Conservation (phyloP, 23 red algal genomes). For the Gracilaria vermiculophylla region DNA sequence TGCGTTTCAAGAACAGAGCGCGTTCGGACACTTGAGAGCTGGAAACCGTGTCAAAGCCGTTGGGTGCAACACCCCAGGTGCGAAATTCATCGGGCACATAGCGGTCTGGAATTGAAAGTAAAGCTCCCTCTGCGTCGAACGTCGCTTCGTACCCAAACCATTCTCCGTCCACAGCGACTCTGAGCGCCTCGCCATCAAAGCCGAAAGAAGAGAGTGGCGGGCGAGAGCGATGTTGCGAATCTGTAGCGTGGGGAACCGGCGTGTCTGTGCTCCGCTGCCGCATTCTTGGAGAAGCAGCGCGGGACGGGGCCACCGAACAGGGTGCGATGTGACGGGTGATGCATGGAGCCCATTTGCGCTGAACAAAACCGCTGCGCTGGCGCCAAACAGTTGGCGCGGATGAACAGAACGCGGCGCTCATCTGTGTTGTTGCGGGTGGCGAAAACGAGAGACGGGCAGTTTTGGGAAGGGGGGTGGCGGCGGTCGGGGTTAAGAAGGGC, state of each 20-base stretch:
- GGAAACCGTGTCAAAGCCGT: constrained; percentile 63
- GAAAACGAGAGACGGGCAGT: too few species aligned
- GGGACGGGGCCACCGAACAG: not conserved
- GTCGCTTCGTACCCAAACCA: constrained; percentile 70
- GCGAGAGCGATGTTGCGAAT: not conserved
- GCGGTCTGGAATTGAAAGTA: constrained; percentile 36
- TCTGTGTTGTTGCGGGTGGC: not conserved
- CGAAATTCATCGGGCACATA: constrained; percentile 77
- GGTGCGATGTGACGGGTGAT: not conserved
- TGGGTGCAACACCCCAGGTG: constrained; percentile 49
- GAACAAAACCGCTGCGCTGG: not conserved
- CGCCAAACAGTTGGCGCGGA: not conserved
- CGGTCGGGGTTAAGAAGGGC: too few species aligned
- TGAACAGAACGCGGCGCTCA: not conserved
- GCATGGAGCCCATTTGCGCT: not conserved
- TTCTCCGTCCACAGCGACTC: constrained; percentile 21
- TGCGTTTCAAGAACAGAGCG: constrained; percentile 34
- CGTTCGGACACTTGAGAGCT: constrained; percentile 24
- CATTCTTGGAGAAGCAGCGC: not conserved
- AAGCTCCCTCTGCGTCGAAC: constrained; percentile 6
- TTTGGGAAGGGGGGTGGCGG: too few species aligned
- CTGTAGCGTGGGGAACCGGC: not conserved
- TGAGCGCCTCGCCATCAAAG: constrained; percentile 8
- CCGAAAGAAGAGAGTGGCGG: not conserved
- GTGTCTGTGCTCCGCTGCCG: not conserved